Evolutionary conservation across 352 stramenopile species (phyloP).

Genomic region (Saprolegnia diclina): DNA sequence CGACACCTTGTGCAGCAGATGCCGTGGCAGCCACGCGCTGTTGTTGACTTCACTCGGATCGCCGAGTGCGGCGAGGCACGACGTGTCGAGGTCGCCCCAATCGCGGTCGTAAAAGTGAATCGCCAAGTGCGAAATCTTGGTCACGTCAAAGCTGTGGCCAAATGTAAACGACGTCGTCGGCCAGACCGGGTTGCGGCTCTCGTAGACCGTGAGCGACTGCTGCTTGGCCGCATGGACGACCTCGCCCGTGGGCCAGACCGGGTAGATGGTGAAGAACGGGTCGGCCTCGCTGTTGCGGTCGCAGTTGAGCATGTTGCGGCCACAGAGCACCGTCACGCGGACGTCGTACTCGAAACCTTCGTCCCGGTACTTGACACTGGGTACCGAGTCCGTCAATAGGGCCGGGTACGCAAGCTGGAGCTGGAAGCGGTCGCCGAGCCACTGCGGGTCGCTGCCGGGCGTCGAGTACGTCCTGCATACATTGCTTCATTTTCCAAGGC

Average conservation of each 20-base stretch:
- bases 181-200: constrained; percentile 51
- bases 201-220: constrained; percentile 65
- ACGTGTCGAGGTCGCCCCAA: constrained; percentile 35
- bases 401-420: constrained; percentile 58
- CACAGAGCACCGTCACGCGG: constrained; percentile 15
- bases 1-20: constrained; percentile 48
- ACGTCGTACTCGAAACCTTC: constrained; percentile 27
- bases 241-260: constrained; percentile 41
- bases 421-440: constrained; percentile 58
- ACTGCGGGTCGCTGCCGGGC: constrained; percentile 28
- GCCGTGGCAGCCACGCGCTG: constrained; percentile 39
- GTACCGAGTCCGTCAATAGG: constrained; percentile 42
- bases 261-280: constrained; percentile 66
- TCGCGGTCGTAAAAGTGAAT: constrained; percentile 65
- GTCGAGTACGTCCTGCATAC: constrained; percentile 11
- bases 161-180: constrained; percentile 61
- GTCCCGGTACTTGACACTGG: constrained; percentile 3
- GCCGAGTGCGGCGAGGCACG: constrained; percentile 36
- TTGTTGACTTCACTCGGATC: constrained; percentile 33
- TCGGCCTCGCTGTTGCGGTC: constrained; percentile 22
- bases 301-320: constrained; percentile 21
- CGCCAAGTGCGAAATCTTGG: constrained; percentile 53
- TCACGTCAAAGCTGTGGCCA: constrained; percentile 43
- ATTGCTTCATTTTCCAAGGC: neutral
- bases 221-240: constrained; percentile 41